phyloP scores from a whole-genome alignment of 2,329 filamentous ascomycete species.

The Neofusicoccum sp. region DNA sequence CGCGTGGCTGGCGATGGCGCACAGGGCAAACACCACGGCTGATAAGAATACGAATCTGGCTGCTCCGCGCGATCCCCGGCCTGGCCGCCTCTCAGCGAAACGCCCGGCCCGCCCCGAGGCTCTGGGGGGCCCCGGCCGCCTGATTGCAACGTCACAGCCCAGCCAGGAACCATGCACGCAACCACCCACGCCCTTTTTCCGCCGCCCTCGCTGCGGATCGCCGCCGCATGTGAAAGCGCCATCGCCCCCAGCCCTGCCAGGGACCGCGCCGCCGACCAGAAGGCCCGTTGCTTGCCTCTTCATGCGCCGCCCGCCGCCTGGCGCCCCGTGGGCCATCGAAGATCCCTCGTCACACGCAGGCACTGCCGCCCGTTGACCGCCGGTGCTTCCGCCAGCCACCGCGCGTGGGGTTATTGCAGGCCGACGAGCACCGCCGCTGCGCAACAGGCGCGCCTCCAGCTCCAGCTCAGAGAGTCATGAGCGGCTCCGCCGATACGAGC shows the following conservation, averaged over 20 bases:
- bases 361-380: no score
- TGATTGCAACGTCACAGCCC: slow-evolving; percentile 8
- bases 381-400: no score
- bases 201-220: neutral
- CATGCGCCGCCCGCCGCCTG: neutral
- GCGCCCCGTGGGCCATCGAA: neutral
- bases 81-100: no score
- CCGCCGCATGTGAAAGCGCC: slow-evolving; percentile 1
- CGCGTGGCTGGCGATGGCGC: neutral
- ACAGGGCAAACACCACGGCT: neutral
- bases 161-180: slow-evolving; percentile 3
- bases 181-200: neutral
- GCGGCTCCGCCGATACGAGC: neutral
- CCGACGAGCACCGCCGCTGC: neutral
- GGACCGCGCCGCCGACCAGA: neutral
- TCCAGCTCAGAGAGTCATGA: slow-evolving; percentile 9
- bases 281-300: no score
- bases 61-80: no score
- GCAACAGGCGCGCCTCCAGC: no score
- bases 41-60: slow-evolving; percentile 9
- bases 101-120: slow-evolving; percentile 6
- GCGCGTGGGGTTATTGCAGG: neutral
- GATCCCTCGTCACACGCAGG: neutral
- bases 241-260: neutral
- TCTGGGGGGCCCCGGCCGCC: no score